phyloP scores from a whole-genome alignment of 2,329 filamentous ascomycete genomes.

The Parafenestella ontariensis region DNA sequence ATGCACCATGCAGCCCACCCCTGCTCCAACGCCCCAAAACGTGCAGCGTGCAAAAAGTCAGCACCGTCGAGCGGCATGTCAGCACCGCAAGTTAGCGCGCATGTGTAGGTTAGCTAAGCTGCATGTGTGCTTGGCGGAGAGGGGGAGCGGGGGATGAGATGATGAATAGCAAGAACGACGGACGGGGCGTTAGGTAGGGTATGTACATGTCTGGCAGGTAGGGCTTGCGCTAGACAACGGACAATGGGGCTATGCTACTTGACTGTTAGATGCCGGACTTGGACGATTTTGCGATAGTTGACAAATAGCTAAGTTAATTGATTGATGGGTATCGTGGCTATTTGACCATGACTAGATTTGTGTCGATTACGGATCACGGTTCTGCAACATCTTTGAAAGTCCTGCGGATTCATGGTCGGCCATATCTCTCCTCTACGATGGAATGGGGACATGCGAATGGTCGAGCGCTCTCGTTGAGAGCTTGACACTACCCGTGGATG shows the following conservation, averaged over 20 bases:
- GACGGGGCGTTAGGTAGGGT: no score
- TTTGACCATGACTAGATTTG: no score
- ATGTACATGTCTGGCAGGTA: no score
- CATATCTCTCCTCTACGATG: no score
- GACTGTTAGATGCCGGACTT: no score
- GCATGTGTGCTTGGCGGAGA: neutral
- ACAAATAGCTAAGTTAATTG: no score
- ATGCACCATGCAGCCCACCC: neutral
- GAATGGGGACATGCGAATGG: neutral
- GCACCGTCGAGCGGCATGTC: constrained; percentile 17
- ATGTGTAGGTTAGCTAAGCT: constrained; percentile 24
- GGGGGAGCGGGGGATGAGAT: no score
- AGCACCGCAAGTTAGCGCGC: constrained; percentile 28
- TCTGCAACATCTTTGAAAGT: neutral
- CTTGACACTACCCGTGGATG: no score
- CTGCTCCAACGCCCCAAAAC: neutral
- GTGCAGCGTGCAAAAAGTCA: constrained; percentile 7
- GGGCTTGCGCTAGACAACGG: no score
- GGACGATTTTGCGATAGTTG: no score
- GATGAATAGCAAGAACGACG: no score
- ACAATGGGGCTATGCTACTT: no score
- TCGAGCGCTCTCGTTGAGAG: neutral
- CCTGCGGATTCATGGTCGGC: neutral
- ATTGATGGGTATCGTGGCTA: neutral
- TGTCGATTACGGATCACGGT: neutral